A percentile compares a stretch with the other conserved stretches of the same genome.
These are phyloP conservation scores for Globisporangium yorkense DNA, from an alignment of 352 stramenopile species.

Conservation along the genomic window DNA sequence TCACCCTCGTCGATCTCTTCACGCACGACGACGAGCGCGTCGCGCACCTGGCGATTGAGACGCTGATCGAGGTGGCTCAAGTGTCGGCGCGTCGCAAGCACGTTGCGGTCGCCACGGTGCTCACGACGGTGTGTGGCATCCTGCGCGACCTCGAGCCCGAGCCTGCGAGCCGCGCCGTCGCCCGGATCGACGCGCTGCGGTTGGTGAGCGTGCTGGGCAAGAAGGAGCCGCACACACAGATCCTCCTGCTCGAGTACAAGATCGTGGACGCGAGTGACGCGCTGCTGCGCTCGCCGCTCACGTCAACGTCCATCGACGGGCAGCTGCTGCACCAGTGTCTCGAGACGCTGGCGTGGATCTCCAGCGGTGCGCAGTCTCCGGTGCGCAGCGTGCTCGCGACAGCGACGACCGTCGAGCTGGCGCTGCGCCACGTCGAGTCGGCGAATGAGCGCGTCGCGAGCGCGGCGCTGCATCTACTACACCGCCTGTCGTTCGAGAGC, in stretches of 20 bases:
- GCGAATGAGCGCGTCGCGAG: constrained; percentile 21
- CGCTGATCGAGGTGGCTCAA: constrained; percentile 28
- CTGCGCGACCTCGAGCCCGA: constrained; percentile 21
- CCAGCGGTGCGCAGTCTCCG: constrained; percentile 23
- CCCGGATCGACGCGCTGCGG: constrained; percentile 33
- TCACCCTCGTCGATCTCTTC: constrained; percentile 41
- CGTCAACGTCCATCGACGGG: constrained; percentile 14
- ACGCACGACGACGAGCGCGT: constrained; percentile 29
- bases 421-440: constrained; percentile 34
- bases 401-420: constrained; percentile 44
- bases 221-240: constrained; percentile 42
- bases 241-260: constrained; percentile 43
- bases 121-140: constrained; percentile 31
- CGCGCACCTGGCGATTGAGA: constrained; percentile 30
- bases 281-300: constrained; percentile 42
- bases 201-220: constrained; percentile 36
- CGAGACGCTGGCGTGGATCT: constrained; percentile 52
- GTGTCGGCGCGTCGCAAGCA: constrained; percentile 15
- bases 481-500: constrained; percentile 35
- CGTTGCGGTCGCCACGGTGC: constrained; percentile 35
- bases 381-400: constrained; percentile 36
- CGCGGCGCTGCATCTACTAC: constrained; percentile 49
- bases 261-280: constrained; percentile 42
- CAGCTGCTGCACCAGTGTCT: constrained; percentile 38
- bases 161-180: constrained; percentile 5